Base-by-base conservation (phyloP, 306 rosid genomes). In the Fragaria iinumae region DNA sequence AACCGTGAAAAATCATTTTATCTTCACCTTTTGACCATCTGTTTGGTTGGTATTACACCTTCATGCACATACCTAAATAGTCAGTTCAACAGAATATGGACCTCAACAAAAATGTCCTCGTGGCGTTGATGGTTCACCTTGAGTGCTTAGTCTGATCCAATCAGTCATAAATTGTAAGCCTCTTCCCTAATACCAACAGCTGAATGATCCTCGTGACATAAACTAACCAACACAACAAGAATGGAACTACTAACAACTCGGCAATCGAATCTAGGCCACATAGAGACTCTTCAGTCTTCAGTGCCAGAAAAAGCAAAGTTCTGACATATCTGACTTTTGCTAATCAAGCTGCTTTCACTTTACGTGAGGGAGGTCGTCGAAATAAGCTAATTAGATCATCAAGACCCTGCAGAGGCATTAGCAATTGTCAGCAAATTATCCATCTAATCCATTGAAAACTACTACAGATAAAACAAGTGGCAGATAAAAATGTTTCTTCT, bases 321-420 rank as follows among this genome's bases (percentile, higher is more conserved):
- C 63, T 32, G 71, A 55, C 56, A 49, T 34, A 63, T 53, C 60
- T 67, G 41, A 60, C 36, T 47, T 43, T 23, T 10, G 5, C 49
- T 72, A 53, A 55, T 85, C 84, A 92, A 21, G 96, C 97, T 56
- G 98, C 91, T 88, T 96, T 96, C 83, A 93, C 89, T 84, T 96
- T 96, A 44, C 98, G 87, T 39, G 98, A 88, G n/a, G 99, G 96
- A 64, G 99, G 97, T 77, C 97, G 87, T 76, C 99, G 88, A 81
- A 96, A 96, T 75, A 92, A 74, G 80, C 98, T 90, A 79, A 96
- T 91, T 80, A 96, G 84, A 88, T 96, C 99, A 78, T 96, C 99
- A 69, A 96, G 97, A 78, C 98, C 99, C 99, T 92, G 89, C 68
- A 56, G 34, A 74, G 72, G 80, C 57, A 63, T 64, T 18, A 38